Percentiles rank a stretch among this genome's conserved stretches.
Conservation (phyloP, 495 filamentous ascomycete genomes). For the Diplogelasinospora grovesii region DNA sequence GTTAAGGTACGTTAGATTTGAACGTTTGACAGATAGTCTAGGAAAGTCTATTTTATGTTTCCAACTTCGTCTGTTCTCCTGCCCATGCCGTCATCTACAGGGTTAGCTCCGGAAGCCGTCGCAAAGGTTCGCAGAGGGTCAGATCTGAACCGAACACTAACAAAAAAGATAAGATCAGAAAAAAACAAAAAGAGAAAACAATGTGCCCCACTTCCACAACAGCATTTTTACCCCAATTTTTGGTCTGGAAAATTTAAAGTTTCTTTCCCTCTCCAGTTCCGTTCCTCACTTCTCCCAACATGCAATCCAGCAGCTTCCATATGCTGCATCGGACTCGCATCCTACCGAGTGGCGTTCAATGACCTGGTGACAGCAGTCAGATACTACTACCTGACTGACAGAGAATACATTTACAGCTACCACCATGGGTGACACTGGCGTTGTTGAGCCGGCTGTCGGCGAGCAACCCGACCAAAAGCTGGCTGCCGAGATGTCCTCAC, state of each 20-base stretch:
- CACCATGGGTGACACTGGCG: constrained; percentile 17
- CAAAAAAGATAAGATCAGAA: too few species aligned
- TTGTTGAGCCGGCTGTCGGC: constrained; percentile 6
- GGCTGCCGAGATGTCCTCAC: constrained; percentile 21
- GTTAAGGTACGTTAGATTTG: too few species aligned
- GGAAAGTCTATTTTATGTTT: too few species aligned
- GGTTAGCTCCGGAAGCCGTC: too few species aligned
- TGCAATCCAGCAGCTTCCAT: constrained; percentile 10
- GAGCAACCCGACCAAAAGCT: constrained; percentile 12
- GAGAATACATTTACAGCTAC: too few species aligned
- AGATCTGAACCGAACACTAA: too few species aligned
- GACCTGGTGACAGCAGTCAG: too few species aligned
- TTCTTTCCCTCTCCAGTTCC: constrained; percentile 9
- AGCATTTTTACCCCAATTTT: constrained; percentile 12
- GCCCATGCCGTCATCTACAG: too few species aligned
- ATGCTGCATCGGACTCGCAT: constrained; percentile 18
- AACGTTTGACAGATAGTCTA: too few species aligned
- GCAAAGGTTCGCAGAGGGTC: too few species aligned
- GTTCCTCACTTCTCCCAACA: constrained; percentile 6
- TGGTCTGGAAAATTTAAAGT: constrained; percentile 3
- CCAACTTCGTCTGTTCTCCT: too few species aligned
- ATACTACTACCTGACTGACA: too few species aligned
- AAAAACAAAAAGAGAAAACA: neutral
- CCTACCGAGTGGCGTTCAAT: constrained; percentile 13
- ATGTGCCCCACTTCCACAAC: constrained; percentile 3